phyloP scores from a whole-genome alignment of 192 early-diverging fungal genomes.

The Umbelopsis sp. region DNA sequence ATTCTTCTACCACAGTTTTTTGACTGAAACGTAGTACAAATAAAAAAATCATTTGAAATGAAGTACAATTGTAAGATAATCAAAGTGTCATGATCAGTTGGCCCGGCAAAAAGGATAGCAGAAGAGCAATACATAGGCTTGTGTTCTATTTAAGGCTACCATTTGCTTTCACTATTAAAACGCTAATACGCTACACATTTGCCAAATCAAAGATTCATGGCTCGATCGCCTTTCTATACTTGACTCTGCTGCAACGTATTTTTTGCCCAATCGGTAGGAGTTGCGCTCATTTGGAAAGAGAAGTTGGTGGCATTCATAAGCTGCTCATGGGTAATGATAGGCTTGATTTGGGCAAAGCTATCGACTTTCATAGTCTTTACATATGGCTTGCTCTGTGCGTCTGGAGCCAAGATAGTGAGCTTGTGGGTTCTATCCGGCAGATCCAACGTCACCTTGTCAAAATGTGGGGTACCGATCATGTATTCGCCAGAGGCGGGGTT shows the following conservation, averaged over 20 bases:
- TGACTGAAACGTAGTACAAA: too few species aligned
- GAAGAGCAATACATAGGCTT: too few species aligned
- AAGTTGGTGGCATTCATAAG: background rate
- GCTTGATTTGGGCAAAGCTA: background rate
- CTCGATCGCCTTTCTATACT: too few species aligned
- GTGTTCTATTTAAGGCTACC: too few species aligned
- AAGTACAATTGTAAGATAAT: too few species aligned
- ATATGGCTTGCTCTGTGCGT: background rate
- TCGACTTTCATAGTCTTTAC: background rate
- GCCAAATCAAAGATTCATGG: too few species aligned
- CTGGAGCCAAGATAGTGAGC: background rate
- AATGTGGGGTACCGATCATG: constrained; percentile 1
- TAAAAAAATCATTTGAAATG: too few species aligned
- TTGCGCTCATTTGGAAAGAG: background rate
- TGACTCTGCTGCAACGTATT: background rate
- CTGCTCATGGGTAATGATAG: constrained; percentile 3
- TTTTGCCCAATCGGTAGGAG: background rate
- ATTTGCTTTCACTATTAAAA: too few species aligned
- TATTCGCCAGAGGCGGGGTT: background rate
- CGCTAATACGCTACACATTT: too few species aligned
- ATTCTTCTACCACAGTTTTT: too few species aligned
- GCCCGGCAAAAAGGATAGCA: too few species aligned
- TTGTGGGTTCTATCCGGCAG: background rate
- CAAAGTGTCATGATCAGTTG: too few species aligned
- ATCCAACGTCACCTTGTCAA: constrained; percentile 4